phyloP scores from a whole-genome alignment of 176 grass and related monocot genomes.

The Oryza punctata region DNA sequence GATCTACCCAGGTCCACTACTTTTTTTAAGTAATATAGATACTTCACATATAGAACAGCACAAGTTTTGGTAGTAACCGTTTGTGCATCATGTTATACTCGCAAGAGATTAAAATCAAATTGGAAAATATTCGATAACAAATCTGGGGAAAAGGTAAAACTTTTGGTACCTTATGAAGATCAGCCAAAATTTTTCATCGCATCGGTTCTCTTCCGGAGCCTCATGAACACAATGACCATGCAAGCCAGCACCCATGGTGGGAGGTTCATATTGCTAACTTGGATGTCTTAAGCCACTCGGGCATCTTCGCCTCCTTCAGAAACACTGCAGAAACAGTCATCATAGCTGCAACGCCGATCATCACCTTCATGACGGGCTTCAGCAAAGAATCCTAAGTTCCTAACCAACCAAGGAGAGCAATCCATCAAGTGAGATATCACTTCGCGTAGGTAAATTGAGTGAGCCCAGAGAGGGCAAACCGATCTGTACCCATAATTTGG shows the following conservation, averaged over 20 bases:
- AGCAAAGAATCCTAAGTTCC: slow-evolving; percentile 89
- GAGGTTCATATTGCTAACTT: slow-evolving; percentile 48
- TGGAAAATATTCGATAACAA: not conserved
- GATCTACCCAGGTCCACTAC: too few relatives aligned
- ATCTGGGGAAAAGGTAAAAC: not conserved
- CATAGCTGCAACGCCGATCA: slow-evolving; percentile 55
- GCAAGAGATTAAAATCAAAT: not conserved
- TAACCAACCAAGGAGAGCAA: slow-evolving; percentile 31
- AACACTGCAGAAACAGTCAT: slow-evolving; percentile 52
- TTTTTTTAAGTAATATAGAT: too few relatives aligned
- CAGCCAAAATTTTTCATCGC: slow-evolving; percentile 80
- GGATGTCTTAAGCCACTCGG: slow-evolving; percentile 61
- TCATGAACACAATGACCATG: slow-evolving; percentile 69
- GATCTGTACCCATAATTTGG: not conserved
- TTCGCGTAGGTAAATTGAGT: not conserved
- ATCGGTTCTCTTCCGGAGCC: slow-evolving; percentile 87
- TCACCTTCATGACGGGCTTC: slow-evolving; percentile 82
- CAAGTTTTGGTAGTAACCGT: not conserved
- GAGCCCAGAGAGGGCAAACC: slow-evolving; percentile 15
- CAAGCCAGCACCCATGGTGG: slow-evolving; percentile 93
- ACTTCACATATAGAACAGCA: slow-evolving; percentile 12
- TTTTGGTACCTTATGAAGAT: slow-evolving; percentile 37
- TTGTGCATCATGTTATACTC: not conserved
- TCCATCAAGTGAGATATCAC: not conserved
- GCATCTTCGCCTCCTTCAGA: slow-evolving; percentile 68